Evolutionary conservation across 2,329 filamentous ascomycete genomes (phyloP).

Genomic region (Bipolaris cookei): DNA sequence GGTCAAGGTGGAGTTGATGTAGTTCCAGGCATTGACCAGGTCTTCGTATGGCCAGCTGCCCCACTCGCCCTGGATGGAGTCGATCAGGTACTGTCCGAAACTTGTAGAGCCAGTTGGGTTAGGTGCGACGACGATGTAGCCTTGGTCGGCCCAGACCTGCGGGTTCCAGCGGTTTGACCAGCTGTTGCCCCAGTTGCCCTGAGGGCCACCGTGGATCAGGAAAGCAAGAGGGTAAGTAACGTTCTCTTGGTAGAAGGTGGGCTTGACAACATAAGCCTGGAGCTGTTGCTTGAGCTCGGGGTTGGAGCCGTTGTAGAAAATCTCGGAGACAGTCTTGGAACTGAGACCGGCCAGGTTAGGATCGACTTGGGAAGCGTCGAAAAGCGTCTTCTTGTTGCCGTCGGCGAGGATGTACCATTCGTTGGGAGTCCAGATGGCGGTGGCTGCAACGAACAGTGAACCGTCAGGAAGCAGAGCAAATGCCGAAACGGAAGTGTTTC

Average conservation of each 20-base stretch:
- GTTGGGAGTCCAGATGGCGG: conserved; percentile 41
- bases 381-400: conserved; percentile 52
- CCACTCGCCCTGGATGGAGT: conserved; percentile 81
- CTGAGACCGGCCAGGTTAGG: conserved; percentile 71
- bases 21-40: conserved; percentile 78
- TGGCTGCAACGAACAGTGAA: conserved; percentile 53
- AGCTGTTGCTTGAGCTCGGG: conserved; percentile 61
- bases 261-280: conserved; percentile 71
- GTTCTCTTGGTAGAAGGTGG: conserved; percentile 66
- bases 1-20: conserved; percentile 68
- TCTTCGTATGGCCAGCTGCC: conserved; percentile 86
- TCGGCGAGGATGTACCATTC: conserved; percentile 40
- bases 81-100: conserved; percentile 77
- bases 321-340: conserved; percentile 67
- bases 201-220: conserved; percentile 83
- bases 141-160: conserved; percentile 83
- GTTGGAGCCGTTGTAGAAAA: conserved; percentile 72
- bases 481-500: conserved; percentile 46
- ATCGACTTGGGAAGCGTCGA: conserved; percentile 68
- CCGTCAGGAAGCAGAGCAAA: conserved; percentile 66
- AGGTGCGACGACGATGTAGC: conserved; percentile 80
- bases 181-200: conserved; percentile 73
- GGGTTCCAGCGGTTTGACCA: conserved; percentile 89
- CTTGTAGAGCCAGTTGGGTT: conserved; percentile 88
- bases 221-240: conserved; percentile 81